Conservation (phyloP, 129 eudicot genomes). For the Chrysanthemum seticuspe region DNA sequence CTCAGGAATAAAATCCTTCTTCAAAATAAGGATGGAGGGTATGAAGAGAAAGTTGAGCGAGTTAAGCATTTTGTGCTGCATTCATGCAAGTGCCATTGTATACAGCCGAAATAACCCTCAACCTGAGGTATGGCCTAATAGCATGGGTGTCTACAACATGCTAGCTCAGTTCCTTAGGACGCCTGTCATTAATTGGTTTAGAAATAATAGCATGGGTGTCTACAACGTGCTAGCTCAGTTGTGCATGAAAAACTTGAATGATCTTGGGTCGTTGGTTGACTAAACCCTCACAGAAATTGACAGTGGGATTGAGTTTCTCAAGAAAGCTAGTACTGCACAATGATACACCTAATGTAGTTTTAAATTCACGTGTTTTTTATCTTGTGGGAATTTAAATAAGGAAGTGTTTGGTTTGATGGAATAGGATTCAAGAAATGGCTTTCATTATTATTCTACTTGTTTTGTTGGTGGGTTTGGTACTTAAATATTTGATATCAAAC, state of each 20-base stretch:
- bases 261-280: conserved; percentile 44
- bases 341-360: no score
- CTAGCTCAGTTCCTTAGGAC: conserved; percentile 34
- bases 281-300: conserved; percentile 38
- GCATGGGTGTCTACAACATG: conserved; percentile 22
- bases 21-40: conserved; percentile 40
- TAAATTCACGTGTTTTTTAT: no score
- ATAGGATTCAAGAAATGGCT: no score
- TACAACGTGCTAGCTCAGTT: background rate
- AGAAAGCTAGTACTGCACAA: conserved; percentile 12
- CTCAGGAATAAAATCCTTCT: conserved; percentile 36
- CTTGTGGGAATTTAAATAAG: no score
- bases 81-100: conserved; percentile 34
- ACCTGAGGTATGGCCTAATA: conserved; percentile 40
- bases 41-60: conserved; percentile 39
- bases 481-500: no score
- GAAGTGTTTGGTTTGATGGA: no score
- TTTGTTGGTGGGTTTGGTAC: no score
- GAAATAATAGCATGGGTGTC: conserved; percentile 3
- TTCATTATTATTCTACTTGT: no score
- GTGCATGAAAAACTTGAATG: conserved; percentile 42
- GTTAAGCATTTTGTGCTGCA: conserved; percentile 35
- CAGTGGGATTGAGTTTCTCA: conserved; percentile 31
- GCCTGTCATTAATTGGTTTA: conserved; percentile 38
- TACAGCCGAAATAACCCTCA: conserved; percentile 30